Conservation (phyloP, 2,329 filamentous ascomycete genomes). For the Fusarium keratoplasticum region DNA sequence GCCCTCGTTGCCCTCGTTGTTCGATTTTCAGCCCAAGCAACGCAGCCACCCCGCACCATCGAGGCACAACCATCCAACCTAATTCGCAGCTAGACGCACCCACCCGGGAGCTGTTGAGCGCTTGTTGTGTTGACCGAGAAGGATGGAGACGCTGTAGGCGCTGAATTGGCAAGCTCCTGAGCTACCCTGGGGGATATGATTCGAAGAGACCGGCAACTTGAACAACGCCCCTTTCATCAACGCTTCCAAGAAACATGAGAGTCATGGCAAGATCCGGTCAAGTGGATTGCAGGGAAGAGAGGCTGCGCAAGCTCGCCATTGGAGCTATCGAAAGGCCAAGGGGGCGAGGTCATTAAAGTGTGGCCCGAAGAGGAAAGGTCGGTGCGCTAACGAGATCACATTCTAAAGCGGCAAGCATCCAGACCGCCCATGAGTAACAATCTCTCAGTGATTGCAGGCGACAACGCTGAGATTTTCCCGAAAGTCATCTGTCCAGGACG, state of each 20-base stretch:
- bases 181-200: constrained; percentile 4
- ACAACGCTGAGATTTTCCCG: constrained; percentile 25
- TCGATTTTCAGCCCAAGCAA: constrained; percentile 26
- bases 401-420: constrained; percentile 36
- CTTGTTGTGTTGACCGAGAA: neutral
- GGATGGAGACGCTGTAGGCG: constrained; percentile 12
- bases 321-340: constrained; percentile 30
- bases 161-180: constrained; percentile 6
- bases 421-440: constrained; percentile 22
- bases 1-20: neutral
- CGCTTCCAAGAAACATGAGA: constrained; percentile 22
- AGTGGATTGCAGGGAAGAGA: constrained; percentile 23
- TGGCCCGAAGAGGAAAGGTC: constrained; percentile 29
- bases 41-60: constrained; percentile 26
- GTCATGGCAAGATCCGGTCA: constrained; percentile 19
- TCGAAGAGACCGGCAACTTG: constrained; percentile 6
- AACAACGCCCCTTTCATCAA: constrained; percentile 18
- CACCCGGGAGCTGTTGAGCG: neutral
- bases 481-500: constrained; percentile 13
- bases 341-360: constrained; percentile 34
- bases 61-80: constrained; percentile 28
- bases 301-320: constrained; percentile 26
- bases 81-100: constrained; percentile 14
- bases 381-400: constrained; percentile 5
- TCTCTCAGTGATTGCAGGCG: constrained; percentile 21